A percentile compares a stretch with the other conserved stretches of the same genome.
Evolutionary conservation across 306 rosid species (phyloP).

Genomic region (Medicago ruthenica): DNA sequence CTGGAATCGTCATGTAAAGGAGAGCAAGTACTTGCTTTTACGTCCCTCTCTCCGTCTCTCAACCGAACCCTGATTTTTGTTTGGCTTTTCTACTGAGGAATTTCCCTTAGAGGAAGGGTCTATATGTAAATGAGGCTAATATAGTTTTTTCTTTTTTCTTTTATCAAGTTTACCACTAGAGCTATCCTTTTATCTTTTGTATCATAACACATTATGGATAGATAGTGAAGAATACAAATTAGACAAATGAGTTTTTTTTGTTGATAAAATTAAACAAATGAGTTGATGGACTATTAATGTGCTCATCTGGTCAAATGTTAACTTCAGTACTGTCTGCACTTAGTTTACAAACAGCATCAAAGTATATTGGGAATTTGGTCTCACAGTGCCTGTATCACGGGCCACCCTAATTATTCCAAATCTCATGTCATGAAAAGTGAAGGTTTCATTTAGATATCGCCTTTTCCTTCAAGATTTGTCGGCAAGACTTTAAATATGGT

Average conservation of each 20-base stretch:
- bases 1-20: neutral
- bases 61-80: conserved; percentile 28
- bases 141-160: conserved; percentile 20
- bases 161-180: conserved; percentile 12
- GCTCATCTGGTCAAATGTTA: neutral
- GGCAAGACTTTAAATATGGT: neutral
- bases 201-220: conserved; percentile 19
- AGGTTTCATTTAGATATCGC: neutral
- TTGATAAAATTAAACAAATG: neutral
- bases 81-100: conserved; percentile 16
- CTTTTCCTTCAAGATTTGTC: neutral
- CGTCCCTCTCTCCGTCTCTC: neutral
- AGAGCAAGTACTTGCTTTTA: conserved; percentile 1
- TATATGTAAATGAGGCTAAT: conserved; percentile 41
- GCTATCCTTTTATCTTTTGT: conserved; percentile 7
- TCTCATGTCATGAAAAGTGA: neutral
- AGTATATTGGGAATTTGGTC: neutral
- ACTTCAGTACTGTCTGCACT: neutral
- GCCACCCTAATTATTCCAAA: neutral
- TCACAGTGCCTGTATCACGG: neutral
- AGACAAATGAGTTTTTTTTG: neutral
- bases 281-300: neutral
- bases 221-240: conserved; percentile 14
- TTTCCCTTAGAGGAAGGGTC: neutral
- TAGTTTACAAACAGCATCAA: neutral